Evolutionary conservation across 208 protist species (phyloP).

Genomic region (Leishmania tropica): DNA sequence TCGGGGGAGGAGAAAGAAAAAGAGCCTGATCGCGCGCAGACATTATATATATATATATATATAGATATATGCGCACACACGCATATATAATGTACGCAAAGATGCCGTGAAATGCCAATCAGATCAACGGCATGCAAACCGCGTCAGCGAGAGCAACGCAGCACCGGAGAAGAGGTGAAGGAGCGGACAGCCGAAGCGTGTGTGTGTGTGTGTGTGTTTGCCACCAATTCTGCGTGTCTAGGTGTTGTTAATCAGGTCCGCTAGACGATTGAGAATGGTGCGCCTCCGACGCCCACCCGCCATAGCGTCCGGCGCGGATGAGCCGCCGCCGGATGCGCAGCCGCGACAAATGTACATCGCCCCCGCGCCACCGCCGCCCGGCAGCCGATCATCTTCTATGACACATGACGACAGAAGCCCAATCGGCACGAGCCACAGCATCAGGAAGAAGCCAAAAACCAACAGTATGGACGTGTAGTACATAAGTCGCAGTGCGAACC

Average conservation of each 20-base stretch:
- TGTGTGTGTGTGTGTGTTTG: constrained; percentile 4
- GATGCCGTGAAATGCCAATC: too few relatives aligned
- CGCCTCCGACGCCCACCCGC: constrained; percentile 12
- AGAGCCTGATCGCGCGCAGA: background rate
- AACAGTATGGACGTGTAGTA: constrained; percentile 27
- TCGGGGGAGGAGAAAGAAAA: background rate
- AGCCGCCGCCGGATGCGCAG: background rate
- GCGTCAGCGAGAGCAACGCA: too few relatives aligned
- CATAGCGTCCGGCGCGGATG: background rate
- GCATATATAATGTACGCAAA: too few relatives aligned
- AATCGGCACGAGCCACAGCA: constrained; percentile 67
- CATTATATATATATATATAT: background rate
- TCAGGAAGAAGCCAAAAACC: constrained; percentile 50
- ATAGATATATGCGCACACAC: too few relatives aligned
- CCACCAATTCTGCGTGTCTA: background rate
- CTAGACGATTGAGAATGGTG: constrained; percentile 30
- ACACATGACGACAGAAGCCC: constrained; percentile 51
- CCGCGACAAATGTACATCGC: background rate
- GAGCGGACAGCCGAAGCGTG: background rate
- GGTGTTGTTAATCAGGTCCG: constrained; percentile 17
- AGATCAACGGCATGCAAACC: too few relatives aligned
- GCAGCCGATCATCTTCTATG: constrained; percentile 56
- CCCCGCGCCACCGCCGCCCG: constrained; percentile 23
- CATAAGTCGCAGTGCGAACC: constrained; percentile 31
- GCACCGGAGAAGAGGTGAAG: background rate